phyloP scores from a whole-genome alignment of 129 eudicot species.

The Lactuca sativa region DNA sequence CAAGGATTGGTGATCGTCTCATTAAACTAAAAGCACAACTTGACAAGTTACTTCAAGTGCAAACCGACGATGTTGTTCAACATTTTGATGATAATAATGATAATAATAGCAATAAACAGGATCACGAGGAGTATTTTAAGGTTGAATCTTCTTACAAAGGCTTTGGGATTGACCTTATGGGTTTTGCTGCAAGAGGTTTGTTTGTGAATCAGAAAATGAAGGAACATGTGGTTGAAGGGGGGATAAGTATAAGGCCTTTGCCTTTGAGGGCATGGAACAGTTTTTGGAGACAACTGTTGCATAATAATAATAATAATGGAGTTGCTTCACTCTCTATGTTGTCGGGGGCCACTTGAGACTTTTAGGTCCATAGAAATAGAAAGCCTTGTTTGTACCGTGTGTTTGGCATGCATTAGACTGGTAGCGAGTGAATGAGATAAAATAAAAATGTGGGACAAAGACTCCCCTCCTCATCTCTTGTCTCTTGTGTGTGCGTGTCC shows the following conservation, averaged over 20 bases:
- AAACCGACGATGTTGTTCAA: slow-evolving; percentile 24
- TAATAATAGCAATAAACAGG: slow-evolving; percentile 2
- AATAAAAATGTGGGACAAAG: too few species aligned
- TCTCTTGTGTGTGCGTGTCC: too few species aligned
- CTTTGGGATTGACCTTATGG: slow-evolving; percentile 51
- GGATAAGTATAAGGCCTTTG: not conserved
- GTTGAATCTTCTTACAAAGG: slow-evolving; percentile 35
- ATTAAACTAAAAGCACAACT: slow-evolving; percentile 55
- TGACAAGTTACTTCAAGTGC: slow-evolving; percentile 46
- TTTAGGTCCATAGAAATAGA: too few species aligned
- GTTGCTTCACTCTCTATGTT: slow-evolving; percentile 19
- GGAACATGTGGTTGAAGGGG: slow-evolving; percentile 4
- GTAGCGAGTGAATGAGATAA: too few species aligned
- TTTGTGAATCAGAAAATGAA: slow-evolving; percentile 29
- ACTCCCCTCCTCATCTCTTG: too few species aligned
- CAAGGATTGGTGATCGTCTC: slow-evolving; percentile 55
- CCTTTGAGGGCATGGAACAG: slow-evolving; percentile 59
- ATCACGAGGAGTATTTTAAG: slow-evolving; percentile 22
- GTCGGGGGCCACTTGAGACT: slow-evolving; percentile 5
- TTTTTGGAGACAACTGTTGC: slow-evolving; percentile 41
- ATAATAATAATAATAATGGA: slow-evolving; percentile 13
- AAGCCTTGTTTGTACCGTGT: too few species aligned
- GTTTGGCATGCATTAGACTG: too few species aligned
- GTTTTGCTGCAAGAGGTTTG: slow-evolving; percentile 66
- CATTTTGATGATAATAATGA: not conserved